Conservation (phyloP, 2,329 filamentous ascomycete species). For the Alternaria conjuncta region DNA sequence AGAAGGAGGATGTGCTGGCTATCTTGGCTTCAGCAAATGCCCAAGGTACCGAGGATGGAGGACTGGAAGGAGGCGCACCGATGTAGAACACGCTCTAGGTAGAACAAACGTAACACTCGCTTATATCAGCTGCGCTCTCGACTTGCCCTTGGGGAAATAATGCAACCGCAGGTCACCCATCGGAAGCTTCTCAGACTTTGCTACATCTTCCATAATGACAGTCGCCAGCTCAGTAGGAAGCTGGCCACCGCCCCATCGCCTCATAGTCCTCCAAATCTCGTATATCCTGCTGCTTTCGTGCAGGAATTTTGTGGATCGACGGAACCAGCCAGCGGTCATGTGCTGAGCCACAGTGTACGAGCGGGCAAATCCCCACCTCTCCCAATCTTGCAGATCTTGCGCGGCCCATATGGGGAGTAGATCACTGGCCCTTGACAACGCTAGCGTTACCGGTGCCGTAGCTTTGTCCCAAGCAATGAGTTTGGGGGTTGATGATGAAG, state of each 20-base stretch:
- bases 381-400: constrained; percentile 6
- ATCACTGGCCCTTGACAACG: neutral
- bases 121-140: neutral
- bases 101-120: neutral
- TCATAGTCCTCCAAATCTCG: constrained; percentile 22
- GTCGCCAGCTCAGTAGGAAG: constrained; percentile 17
- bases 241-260: constrained; percentile 8
- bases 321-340: constrained; percentile 13
- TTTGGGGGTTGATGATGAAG: neutral
- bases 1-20: constrained; percentile 17
- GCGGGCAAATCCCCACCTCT: neutral
- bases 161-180: constrained; percentile 3
- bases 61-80: neutral
- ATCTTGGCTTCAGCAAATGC: constrained; percentile 16
- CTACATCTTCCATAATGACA: constrained; percentile 15
- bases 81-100: neutral
- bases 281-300: constrained; percentile 11
- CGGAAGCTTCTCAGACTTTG: constrained; percentile 9
- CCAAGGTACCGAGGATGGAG: neutral
- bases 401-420: constrained; percentile 8
- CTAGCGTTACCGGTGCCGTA: neutral
- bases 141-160: constrained; percentile 1
- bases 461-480: constrained; percentile 7
- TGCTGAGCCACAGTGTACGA: neutral
- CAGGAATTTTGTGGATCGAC: constrained; percentile 11